Evolutionary conservation across 148 eudicot species (phyloP).

Genomic region (Camellia granthamiana): DNA sequence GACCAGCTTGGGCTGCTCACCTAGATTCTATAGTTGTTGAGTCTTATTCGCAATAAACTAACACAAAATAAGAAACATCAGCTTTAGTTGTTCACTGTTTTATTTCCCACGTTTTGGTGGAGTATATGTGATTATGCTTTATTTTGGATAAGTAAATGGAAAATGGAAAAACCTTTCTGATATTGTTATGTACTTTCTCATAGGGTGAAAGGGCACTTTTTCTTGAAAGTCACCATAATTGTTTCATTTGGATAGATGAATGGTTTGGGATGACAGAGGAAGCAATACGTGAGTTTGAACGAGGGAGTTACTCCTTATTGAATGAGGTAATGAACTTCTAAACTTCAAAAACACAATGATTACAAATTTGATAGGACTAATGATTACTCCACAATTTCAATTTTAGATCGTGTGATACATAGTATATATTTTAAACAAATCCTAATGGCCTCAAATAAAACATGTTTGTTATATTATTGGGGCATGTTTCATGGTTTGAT

Average conservation of each 20-base stretch:
- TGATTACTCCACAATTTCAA: not conserved
- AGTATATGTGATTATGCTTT: not conserved
- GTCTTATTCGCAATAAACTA: not conserved
- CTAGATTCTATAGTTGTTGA: too few species aligned
- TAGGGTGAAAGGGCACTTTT: conserved; percentile 74
- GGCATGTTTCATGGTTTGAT: not conserved
- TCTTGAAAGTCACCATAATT: conserved; percentile 55
- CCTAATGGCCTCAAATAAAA: not conserved
- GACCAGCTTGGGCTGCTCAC: not conserved
- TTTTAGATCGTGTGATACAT: not conserved
- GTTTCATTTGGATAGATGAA: conserved; percentile 69
- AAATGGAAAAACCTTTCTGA: not conserved
- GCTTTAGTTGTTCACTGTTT: not conserved
- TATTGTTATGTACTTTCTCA: not conserved
- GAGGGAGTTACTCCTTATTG: conserved; percentile 25
- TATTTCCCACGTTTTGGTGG: not conserved
- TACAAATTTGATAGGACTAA: not conserved
- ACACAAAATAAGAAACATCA: too few species aligned
- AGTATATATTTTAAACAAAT: not conserved
- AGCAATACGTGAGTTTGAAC: conserved; percentile 44
- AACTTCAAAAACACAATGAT: not conserved
- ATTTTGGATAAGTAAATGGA: not conserved
- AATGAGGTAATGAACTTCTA: conserved; percentile 20
- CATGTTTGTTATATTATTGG: not conserved
- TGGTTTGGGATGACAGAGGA: conserved; percentile 49